These are phyloP conservation scores for Mycena venus DNA, from an alignment of 768 basidiomycete species.

Conservation along the genomic window DNA sequence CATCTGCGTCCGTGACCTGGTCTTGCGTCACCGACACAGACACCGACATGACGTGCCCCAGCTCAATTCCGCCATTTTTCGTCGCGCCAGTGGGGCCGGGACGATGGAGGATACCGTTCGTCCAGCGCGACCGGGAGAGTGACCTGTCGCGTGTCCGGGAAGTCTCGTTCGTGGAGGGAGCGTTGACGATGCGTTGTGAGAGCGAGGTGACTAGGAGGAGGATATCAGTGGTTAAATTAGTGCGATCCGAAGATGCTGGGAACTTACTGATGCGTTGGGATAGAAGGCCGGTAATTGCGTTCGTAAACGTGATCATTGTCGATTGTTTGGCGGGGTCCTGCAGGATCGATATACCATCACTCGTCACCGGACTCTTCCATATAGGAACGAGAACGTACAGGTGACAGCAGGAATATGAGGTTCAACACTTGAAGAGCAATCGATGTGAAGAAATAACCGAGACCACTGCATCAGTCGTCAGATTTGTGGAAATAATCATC, in stretches of 20 bases:
- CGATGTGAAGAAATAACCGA: neutral
- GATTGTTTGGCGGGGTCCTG: conserved; percentile 2
- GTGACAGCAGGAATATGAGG: neutral
- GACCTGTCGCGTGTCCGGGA: neutral
- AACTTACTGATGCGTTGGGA: conserved; percentile 3
- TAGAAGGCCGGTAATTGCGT: neutral
- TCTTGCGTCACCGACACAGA: neutral
- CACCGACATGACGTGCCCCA: neutral
- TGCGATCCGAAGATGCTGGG: neutral
- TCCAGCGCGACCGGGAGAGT: neutral
- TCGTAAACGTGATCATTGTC: conserved; percentile 4
- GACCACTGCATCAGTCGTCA: neutral
- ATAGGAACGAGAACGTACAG: neutral
- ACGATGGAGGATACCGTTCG: neutral
- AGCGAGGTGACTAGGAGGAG: neutral
- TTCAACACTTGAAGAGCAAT: neutral
- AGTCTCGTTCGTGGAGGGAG: neutral
- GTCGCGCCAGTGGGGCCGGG: neutral
- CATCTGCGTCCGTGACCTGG: neutral
- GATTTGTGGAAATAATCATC: neutral
- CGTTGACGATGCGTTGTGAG: neutral
- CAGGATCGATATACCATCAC: no score
- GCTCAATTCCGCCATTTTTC: neutral
- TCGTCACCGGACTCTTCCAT: neutral
- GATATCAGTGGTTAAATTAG: neutral